A percentile compares a stretch with the other conserved stretches of the same genome.
These are phyloP conservation scores for Cochlearia excelsa DNA, from an alignment of 345 rosid species.

Conservation along the genomic window DNA sequence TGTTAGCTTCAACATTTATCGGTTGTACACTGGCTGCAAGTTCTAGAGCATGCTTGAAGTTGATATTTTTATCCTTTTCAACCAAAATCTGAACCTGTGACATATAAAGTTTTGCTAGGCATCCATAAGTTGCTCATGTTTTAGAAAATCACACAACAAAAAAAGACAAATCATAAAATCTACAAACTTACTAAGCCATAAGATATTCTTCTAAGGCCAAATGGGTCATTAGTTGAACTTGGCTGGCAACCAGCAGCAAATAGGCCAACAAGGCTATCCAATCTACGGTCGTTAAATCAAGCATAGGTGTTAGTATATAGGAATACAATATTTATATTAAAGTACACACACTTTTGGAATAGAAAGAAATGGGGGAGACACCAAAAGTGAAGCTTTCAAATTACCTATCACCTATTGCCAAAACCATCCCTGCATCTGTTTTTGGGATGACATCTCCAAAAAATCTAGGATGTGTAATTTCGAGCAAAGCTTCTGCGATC, in stretches of 20 bases:
- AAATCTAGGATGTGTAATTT: slow-evolving; percentile 80
- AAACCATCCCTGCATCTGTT: slow-evolving; percentile 77
- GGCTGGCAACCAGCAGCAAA: slow-evolving; percentile 99
- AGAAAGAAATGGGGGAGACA: slow-evolving; percentile 12
- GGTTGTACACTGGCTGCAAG: slow-evolving; percentile 83
- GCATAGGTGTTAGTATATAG: slow-evolving; percentile 9
- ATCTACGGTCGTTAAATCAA: slow-evolving; percentile 43
- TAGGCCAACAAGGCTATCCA: slow-evolving; percentile 92
- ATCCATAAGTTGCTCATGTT: slow-evolving; percentile 16
- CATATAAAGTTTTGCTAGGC: slow-evolving; percentile 14
- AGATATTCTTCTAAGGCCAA: slow-evolving; percentile 90
- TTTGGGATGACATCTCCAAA: slow-evolving; percentile 86
- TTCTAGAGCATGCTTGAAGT: slow-evolving; percentile 57
- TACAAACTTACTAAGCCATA: slow-evolving; percentile 78
- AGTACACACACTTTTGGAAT: not conserved
- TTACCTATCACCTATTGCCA: slow-evolving; percentile 94
- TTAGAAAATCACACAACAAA: not conserved
- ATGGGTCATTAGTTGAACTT: slow-evolving; percentile 88
- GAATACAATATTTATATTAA: slow-evolving; percentile 18
- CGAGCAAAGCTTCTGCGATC: slow-evolving; percentile 91
- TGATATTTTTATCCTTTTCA: slow-evolving; percentile 62
- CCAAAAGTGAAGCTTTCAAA: slow-evolving; percentile 18
- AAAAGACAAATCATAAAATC: slow-evolving; percentile 12
- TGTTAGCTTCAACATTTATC: slow-evolving; percentile 50
- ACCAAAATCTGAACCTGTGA: slow-evolving; percentile 85